Conservation (phyloP, 768 basidiomycete genomes). For the Mycena maculata region DNA sequence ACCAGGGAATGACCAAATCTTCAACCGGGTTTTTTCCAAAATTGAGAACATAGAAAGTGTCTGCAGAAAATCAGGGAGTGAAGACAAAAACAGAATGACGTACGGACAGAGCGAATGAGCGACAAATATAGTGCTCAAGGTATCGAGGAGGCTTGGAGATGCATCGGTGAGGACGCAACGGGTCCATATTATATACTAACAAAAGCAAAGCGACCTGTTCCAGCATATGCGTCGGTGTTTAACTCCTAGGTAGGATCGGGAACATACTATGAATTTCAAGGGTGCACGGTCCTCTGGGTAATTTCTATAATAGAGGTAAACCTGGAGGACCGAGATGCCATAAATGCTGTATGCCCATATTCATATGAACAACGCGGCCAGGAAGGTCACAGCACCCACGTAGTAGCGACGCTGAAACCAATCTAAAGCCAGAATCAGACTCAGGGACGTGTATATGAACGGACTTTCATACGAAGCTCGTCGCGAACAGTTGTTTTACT, state of each 20-base stretch:
- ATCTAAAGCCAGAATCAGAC: neutral
- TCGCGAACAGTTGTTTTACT: conserved; percentile 13
- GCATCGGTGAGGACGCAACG: neutral
- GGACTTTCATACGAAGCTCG: conserved; percentile 6
- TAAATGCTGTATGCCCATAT: neutral
- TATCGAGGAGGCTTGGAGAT: conserved; percentile 17
- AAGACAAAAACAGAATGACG: no score
- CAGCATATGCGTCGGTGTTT: neutral
- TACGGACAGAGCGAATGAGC: conserved; percentile 20
- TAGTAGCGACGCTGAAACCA: conserved; percentile 9
- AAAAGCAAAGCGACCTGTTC: conserved; percentile 11
- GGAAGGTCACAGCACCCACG: neutral
- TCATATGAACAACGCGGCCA: neutral
- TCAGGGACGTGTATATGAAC: no score
- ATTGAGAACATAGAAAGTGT: conserved; percentile 27
- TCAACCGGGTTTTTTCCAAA: conserved; percentile 7
- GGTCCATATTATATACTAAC: neutral
- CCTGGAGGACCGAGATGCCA: conserved; percentile 17
- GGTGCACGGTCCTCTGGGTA: neutral
- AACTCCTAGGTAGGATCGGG: neutral
- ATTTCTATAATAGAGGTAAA: conserved; percentile 20
- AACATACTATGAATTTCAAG: conserved; percentile 14
- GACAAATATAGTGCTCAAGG: conserved; percentile 22
- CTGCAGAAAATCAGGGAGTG: no score
- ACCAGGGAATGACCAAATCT: conserved; percentile 27